These are phyloP conservation scores for thale cress (Arabidopsis thaliana) DNA, from an alignment of 345 rosid species.

Conservation along the genomic window TAIR10.1 NC_003070.9:26707001-26707500, in stretches of 20 bases:
- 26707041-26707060: constrained; percentile 88
- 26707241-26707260: constrained; percentile 84
- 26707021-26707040: constrained; percentile 94
- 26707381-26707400: constrained; percentile 76
- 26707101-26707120: constrained; percentile 98
- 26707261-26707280: constrained; percentile 83
- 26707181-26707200: neutral
- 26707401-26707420: constrained; percentile 71
- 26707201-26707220: neutral
- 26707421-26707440: constrained; percentile 57
- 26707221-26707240: constrained; percentile 84
- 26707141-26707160: constrained; percentile 90
- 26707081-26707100: constrained; percentile 86
- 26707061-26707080: constrained; percentile 76
- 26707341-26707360: constrained; percentile 75
- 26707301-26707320: constrained; percentile 75
- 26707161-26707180: neutral
- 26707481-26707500: neutral
- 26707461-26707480: neutral
- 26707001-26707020: constrained; percentile 73
- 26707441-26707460: neutral
- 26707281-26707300: constrained; percentile 72
- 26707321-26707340: constrained; percentile 71
- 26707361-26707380: constrained; percentile 70
- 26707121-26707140: constrained; percentile 94